phyloP scores from a whole-genome alignment of 768 basidiomycete genomes.

The Leccinum barrowsii region DNA sequence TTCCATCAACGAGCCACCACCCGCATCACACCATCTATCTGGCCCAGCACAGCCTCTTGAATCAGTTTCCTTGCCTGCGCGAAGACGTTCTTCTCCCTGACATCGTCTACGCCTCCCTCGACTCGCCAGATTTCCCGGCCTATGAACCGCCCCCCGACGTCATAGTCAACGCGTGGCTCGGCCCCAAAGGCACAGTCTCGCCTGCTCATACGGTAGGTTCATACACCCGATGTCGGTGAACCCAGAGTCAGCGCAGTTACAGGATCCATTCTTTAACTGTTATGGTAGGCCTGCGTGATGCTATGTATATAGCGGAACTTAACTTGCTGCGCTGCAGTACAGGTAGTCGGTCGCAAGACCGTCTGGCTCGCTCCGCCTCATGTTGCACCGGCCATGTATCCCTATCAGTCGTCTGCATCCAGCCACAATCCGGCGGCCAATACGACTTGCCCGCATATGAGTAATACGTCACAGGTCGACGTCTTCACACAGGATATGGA shows the following conservation, averaged over 20 bases:
- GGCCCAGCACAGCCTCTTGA: constrained; percentile 84
- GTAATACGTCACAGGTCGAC: constrained; percentile 81
- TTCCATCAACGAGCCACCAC: constrained; percentile 21
- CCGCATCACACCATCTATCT: constrained; percentile 58
- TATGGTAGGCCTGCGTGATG: constrained; percentile 54
- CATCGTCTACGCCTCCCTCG: constrained; percentile 71
- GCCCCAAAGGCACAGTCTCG: constrained; percentile 72
- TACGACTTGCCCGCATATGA: constrained; percentile 46
- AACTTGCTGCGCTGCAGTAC: constrained; percentile 47
- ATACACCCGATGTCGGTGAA: constrained; percentile 9
- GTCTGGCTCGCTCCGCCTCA: constrained; percentile 88
- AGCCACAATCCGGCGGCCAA: constrained; percentile 39
- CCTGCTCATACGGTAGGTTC: constrained; percentile 83
- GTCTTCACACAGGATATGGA: constrained; percentile 50
- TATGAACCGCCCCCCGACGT: constrained; percentile 68
- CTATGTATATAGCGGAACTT: background rate
- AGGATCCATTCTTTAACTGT: constrained; percentile 94
- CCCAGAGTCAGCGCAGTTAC: constrained; percentile 4
- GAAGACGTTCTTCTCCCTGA: constrained; percentile 83
- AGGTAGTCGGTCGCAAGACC: constrained; percentile 85
- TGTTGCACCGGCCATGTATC: constrained; percentile 55
- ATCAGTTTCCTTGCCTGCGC: constrained; percentile 76
- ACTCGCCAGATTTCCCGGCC: constrained; percentile 38
- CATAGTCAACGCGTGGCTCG: constrained; percentile 79
- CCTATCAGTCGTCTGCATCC: constrained; percentile 33